phyloP scores from a whole-genome alignment of 192 early-diverging fungal species.

The Kappamyces sp. region DNA sequence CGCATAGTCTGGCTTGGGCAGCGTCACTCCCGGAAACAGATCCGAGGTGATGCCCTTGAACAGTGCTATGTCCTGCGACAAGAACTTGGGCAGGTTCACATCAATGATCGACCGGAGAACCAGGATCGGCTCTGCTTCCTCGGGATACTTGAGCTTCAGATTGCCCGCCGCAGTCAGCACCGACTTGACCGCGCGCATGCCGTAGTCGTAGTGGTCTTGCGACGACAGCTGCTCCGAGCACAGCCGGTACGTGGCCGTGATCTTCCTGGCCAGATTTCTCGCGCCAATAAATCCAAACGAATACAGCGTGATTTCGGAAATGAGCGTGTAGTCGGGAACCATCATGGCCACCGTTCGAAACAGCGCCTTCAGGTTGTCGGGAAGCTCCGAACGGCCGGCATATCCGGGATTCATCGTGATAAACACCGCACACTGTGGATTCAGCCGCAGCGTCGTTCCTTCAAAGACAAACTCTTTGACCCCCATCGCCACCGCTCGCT shows the following conservation, averaged over 20 bases:
- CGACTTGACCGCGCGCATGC: constrained; percentile 59
- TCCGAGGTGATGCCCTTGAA: constrained; percentile 58
- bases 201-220: constrained; percentile 64
- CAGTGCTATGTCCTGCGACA: constrained; percentile 58
- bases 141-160: constrained; percentile 58
- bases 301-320: constrained; percentile 59
- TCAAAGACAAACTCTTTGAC: constrained; percentile 57
- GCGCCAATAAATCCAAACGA: constrained; percentile 62
- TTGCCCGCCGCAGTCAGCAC: constrained; percentile 58
- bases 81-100: constrained; percentile 59
- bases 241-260: constrained; percentile 51
- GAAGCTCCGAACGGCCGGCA: constrained; percentile 50
- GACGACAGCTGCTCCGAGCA: constrained; percentile 60
- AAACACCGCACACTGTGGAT: constrained; percentile 57
- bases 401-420: constrained; percentile 68
- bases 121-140: constrained; percentile 54
- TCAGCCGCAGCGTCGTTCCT: constrained; percentile 47
- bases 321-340: constrained; percentile 60
- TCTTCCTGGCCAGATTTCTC: constrained; percentile 51
- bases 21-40: constrained; percentile 52
- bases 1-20: constrained; percentile 57
- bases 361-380: constrained; percentile 48
- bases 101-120: constrained; percentile 57
- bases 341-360: constrained; percentile 59
- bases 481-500: constrained; percentile 49